Evolutionary conservation across 2,329 filamentous ascomycete species (phyloP), one percentile per base, ranked within the genome.

Genomic region (Akanthomyces uredinophilus): DNA sequence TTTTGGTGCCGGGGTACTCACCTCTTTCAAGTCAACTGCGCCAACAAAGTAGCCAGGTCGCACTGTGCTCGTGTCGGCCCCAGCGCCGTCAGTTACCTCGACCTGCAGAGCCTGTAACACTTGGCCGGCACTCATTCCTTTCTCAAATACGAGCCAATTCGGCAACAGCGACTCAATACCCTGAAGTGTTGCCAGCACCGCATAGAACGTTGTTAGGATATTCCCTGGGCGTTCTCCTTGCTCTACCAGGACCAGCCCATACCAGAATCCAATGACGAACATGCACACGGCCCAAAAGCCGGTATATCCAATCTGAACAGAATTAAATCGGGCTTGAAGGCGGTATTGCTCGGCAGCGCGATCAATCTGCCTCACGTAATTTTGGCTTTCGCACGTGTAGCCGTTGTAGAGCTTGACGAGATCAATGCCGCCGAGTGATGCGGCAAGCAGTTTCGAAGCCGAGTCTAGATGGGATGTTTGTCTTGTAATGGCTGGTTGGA

Each of bases 201-300:
- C 85, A 78, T 95, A 96, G 66, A 98, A 97, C 0, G 92, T 90
- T 0, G 91, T 95, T 50, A 97, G 74, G 3, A 96, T 84, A 61
- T 88, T 79, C 0, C 88, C 90, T 0, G 91, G 77, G 13, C 78
- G 80, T 14, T 85, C 76, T 1, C 85, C 86, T 1, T 82, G 74
- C 11, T 80, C 78, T 11, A 95, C 86, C 1, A 96, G 81, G 1
- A 84, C 78, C 32, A 88, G 83, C 0, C 92, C 93, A 68, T 93
- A 96, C 85, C 91, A 96, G 70, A 98, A 97, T 0, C 92, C 93
- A 62, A 92, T 83, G 0, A 96, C 88, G 66, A 98, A 97, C 71
- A 97, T 87, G 1, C 80, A 81, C 4, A 92, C 83, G 35, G 89
- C 87, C 77, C 92, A 87, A 66, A 96, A 84, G 52, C 88, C 87